Percentiles rank a stretch among this genome's conserved stretches.
phyloP scores from a whole-genome alignment of 2,329 filamentous ascomycete genomes.

The Colletotrichum ledebouriae region DNA sequence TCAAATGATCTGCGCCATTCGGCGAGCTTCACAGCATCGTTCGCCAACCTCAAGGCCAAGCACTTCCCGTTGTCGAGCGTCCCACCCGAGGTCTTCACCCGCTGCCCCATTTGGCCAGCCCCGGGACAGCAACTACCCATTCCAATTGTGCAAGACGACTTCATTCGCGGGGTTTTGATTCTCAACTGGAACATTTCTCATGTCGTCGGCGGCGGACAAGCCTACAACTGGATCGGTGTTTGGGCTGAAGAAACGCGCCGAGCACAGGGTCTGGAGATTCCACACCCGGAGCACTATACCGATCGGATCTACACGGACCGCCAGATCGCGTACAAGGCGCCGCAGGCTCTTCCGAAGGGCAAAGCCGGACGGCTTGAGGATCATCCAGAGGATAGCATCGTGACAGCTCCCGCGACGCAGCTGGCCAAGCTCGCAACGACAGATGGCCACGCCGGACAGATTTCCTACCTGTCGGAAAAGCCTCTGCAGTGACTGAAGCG shows the following conservation, averaged over 20 bases:
- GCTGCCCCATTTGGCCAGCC: constrained; percentile 46
- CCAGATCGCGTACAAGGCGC: constrained; percentile 41
- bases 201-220: constrained; percentile 51
- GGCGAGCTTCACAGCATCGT: constrained; percentile 45
- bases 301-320: constrained; percentile 49
- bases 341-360: constrained; percentile 45
- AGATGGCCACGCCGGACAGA: constrained; percentile 49
- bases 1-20: constrained; percentile 48
- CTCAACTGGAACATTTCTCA: constrained; percentile 49
- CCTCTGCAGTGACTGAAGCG: constrained; percentile 43
- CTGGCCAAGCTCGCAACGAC: constrained; percentile 51
- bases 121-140: constrained; percentile 43
- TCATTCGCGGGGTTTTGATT: constrained; percentile 49
- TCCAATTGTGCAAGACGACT: constrained; percentile 48
- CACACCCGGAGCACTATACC: constrained; percentile 46
- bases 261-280: constrained; percentile 46
- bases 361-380: constrained; percentile 46
- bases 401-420: constrained; percentile 48
- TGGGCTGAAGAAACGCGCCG: constrained; percentile 54
- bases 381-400: constrained; percentile 51
- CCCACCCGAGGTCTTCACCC: constrained; percentile 45
- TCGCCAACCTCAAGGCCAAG: constrained; percentile 47
- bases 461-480: constrained; percentile 42
- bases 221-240: constrained; percentile 49
- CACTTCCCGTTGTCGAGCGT: constrained; percentile 47